A percentile compares a stretch with the other conserved stretches of the same genome.
These are phyloP conservation scores for Platanthera guangdongensis DNA, from an alignment of 106 monocot genomes.

Conservation along the genomic window DNA sequence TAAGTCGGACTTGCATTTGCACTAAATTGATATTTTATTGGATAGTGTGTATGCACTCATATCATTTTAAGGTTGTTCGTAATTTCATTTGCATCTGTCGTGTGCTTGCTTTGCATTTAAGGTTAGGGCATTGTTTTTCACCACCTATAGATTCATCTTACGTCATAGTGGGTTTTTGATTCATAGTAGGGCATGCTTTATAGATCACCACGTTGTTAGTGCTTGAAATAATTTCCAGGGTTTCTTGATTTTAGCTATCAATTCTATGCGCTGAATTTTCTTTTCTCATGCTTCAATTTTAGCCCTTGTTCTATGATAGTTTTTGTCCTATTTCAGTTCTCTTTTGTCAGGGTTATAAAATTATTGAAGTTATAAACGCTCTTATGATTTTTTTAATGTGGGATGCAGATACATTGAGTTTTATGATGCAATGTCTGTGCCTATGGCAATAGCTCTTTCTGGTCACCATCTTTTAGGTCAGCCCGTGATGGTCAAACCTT, in stretches of 20 bases:
- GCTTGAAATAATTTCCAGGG: not conserved
- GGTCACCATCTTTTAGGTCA: constrained; percentile 80
- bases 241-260: not conserved
- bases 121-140: too few species aligned
- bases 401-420: constrained; percentile 70
- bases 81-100: too few species aligned
- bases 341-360: not conserved
- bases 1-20: too few species aligned
- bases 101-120: too few species aligned
- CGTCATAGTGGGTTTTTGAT: not conserved
- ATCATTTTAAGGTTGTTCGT: too few species aligned
- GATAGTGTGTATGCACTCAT: too few species aligned
- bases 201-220: not conserved
- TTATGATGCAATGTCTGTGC: constrained; percentile 75
- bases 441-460: constrained; percentile 53
- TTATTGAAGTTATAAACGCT: too few species aligned
- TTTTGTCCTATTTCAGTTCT: not conserved
- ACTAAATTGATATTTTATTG: too few species aligned
- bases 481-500: constrained; percentile 87
- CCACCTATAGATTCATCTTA: too few species aligned
- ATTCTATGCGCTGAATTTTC: not conserved
- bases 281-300: not conserved
- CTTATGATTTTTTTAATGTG: not conserved
- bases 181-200: not conserved
- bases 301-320: not conserved